These are phyloP conservation scores for Phoma herbarum DNA, from an alignment of 2,329 filamentous ascomycete genomes.

Conservation along the genomic window DNA sequence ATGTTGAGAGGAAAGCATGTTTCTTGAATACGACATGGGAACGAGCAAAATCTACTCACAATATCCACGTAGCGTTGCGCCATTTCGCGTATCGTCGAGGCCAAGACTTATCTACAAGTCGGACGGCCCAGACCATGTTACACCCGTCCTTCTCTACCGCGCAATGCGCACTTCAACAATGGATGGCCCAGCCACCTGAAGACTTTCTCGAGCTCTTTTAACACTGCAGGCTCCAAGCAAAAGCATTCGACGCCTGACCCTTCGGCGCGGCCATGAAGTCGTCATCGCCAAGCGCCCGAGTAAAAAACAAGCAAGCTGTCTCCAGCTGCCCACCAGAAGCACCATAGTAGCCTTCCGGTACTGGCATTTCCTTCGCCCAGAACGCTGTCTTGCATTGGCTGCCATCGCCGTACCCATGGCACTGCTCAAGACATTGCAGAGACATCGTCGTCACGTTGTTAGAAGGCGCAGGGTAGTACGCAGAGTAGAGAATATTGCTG, in stretches of 20 bases:
- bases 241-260: not conserved
- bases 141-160: not conserved
- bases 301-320: not conserved
- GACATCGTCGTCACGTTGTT: slow-evolving; percentile 41
- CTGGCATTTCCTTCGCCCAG: slow-evolving; percentile 45
- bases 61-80: not conserved
- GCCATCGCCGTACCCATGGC: slow-evolving; percentile 52
- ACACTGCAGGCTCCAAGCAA: not conserved
- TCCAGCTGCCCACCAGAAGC: not conserved
- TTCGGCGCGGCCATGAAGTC: not conserved
- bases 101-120: not conserved
- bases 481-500: slow-evolving; percentile 38
- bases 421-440: slow-evolving; percentile 50
- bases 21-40: not conserved
- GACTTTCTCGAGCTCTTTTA: not conserved
- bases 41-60: not conserved
- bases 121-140: not conserved
- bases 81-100: not conserved
- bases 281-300: not conserved
- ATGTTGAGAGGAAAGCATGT: not conserved
- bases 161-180: not conserved
- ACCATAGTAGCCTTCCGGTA: not conserved
- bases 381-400: slow-evolving; percentile 49
- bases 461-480: slow-evolving; percentile 46
- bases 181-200: not conserved